Percentiles rank a stretch among this genome's conserved stretches.
Conservation (phyloP, 257 asterid species). For the Datura wrightii region DNA sequence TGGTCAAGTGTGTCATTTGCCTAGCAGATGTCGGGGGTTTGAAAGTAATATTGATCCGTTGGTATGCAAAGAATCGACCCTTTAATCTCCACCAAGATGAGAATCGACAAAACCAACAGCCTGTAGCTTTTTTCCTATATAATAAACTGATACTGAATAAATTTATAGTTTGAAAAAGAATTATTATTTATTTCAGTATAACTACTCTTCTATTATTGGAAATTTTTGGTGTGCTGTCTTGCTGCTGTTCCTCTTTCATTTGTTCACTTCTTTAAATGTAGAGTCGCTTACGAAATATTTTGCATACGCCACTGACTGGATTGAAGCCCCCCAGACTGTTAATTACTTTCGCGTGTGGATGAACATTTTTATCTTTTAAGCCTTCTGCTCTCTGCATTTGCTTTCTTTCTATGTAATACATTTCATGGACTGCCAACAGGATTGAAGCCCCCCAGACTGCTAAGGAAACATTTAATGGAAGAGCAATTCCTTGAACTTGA, state of each 20-base stretch:
- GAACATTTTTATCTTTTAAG: background rate
- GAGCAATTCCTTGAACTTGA: conserved; percentile 63
- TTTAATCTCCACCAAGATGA: background rate
- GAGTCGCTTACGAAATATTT: background rate
- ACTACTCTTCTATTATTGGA: too few species aligned
- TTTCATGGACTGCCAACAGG: conserved; percentile 43
- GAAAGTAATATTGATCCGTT: background rate
- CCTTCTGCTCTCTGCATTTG: background rate
- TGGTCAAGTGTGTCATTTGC: background rate
- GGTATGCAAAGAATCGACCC: background rate
- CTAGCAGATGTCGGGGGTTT: background rate
- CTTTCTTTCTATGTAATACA: background rate
- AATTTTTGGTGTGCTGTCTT: too few species aligned
- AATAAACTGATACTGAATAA: background rate
- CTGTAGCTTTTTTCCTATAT: background rate
- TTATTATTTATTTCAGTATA: background rate
- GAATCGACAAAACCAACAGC: background rate
- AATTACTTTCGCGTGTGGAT: background rate
- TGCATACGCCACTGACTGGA: background rate
- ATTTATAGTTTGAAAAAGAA: background rate
- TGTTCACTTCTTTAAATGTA: too few species aligned
- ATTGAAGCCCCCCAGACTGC: conserved; percentile 55
- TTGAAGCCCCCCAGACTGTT: too few species aligned
- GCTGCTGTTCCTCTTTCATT: too few species aligned
- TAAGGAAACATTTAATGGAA: conserved; percentile 58